Conservation (phyloP, 805 yeast genomes). For the Candida palmyrensis region DNA sequence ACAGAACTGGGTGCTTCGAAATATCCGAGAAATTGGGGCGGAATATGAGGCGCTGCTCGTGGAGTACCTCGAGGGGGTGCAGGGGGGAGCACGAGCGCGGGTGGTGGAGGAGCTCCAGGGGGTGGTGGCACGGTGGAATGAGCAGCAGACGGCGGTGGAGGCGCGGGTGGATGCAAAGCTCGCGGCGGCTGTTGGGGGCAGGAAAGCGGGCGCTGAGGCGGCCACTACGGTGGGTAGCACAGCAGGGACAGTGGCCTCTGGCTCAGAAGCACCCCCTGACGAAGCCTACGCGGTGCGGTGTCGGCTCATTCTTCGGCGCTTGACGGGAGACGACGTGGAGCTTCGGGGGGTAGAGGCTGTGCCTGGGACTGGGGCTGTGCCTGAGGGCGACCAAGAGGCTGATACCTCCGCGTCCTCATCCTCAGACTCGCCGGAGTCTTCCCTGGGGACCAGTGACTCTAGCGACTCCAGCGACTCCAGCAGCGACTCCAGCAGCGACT, state of each 20-base stretch:
- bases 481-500: too few relatives aligned
- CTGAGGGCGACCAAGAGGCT: too few relatives aligned
- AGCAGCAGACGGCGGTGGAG: slow-evolving; percentile 37
- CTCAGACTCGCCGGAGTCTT: too few relatives aligned
- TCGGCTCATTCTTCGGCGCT: slow-evolving; percentile 22
- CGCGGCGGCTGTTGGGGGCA: slow-evolving; percentile 14
- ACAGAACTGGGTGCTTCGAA: slow-evolving; percentile 78
- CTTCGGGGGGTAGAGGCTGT: slow-evolving; percentile 24
- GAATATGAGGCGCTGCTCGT: slow-evolving; percentile 48
- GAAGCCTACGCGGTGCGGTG: slow-evolving; percentile 40
- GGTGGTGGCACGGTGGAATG: slow-evolving; percentile 55
- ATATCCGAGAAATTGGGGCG: slow-evolving; percentile 48
- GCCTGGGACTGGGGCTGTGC: slow-evolving; percentile 4
- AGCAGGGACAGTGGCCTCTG: slow-evolving; percentile 1
- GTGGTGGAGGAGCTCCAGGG: slow-evolving; percentile 44
- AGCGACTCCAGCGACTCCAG: too few relatives aligned
- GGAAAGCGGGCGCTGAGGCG: slow-evolving; percentile 9
- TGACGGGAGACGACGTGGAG: slow-evolving; percentile 37
- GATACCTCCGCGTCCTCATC: too few relatives aligned
- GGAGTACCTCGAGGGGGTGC: slow-evolving; percentile 53
- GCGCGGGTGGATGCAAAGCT: slow-evolving; percentile 33
- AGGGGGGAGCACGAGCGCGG: slow-evolving; percentile 66
- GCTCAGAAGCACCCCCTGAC: slow-evolving; percentile 20
- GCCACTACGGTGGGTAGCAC: slow-evolving; percentile 4
- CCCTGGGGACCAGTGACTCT: too few relatives aligned